phyloP scores from a whole-genome alignment of 139 green algal species.

The Chlamydomonas eustigma region DNA sequence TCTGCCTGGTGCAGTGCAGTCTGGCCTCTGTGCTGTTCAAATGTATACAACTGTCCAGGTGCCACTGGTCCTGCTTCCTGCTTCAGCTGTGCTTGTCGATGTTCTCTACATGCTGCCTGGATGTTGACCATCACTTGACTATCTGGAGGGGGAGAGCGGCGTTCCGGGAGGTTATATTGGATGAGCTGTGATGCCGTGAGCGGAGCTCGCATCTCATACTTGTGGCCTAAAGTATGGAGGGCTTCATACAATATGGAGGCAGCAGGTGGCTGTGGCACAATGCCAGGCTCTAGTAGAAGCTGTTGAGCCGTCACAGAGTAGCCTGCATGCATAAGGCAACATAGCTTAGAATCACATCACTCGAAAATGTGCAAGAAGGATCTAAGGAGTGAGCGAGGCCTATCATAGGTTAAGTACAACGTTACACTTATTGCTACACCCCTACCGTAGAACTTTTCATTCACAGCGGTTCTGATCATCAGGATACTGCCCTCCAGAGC shows the following conservation, averaged over 20 bases:
- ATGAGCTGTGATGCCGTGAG: neutral
- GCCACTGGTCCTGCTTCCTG: no score
- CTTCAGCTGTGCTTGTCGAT: no score
- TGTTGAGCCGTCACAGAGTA: slow-evolving; percentile 5
- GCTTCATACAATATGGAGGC: slow-evolving; percentile 16
- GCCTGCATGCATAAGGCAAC: neutral
- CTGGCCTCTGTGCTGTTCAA: no score
- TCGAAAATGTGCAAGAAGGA: no score
- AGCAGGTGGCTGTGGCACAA: slow-evolving; percentile 5
- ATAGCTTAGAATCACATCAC: no score
- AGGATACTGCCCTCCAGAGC: slow-evolving; percentile 12
- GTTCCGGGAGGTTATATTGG: neutral
- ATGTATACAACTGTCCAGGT: no score
- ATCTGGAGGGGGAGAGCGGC: no score
- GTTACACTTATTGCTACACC: neutral
- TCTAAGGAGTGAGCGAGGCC: neutral
- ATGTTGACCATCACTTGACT: no score
- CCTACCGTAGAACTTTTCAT: slow-evolving; percentile 22
- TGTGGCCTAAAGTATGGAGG: slow-evolving; percentile 5
- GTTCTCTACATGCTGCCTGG: no score
- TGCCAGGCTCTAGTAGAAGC: slow-evolving; percentile 7
- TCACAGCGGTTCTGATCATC: slow-evolving; percentile 4
- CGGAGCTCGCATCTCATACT: slow-evolving; percentile 11
- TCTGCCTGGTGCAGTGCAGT: no score
- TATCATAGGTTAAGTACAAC: neutral